Conservation (phyloP, 2,329 filamentous ascomycete species). For the Neonectria coccinea region DNA sequence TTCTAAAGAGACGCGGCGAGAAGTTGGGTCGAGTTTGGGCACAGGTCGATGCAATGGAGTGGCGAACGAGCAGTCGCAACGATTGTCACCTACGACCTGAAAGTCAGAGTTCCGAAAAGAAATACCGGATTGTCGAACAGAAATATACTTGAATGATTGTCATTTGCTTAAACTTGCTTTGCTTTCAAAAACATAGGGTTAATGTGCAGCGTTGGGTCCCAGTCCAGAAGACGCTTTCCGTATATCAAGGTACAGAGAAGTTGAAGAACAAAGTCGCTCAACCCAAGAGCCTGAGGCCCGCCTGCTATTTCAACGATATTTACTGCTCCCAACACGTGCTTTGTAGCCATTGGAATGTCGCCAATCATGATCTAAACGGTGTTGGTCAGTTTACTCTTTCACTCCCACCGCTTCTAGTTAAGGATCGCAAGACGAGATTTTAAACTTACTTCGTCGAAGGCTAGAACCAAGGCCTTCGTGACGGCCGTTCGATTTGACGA, state of each 20-base stretch:
- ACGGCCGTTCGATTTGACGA: slow-evolving; percentile 15
- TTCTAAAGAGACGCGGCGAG: no score
- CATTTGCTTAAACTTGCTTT: background rate
- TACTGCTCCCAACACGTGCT: slow-evolving; percentile 22
- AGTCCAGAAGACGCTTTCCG: slow-evolving; percentile 17
- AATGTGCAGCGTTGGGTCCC: background rate
- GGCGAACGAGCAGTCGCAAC: no score
- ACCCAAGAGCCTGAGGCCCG: slow-evolving; percentile 11
- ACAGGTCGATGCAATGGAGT: no score
- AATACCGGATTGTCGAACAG: no score
- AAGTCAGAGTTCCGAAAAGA: no score
- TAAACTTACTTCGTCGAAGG: slow-evolving; percentile 27
- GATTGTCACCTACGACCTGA: no score
- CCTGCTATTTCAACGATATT: slow-evolving; percentile 22
- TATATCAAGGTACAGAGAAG: slow-evolving; percentile 22
- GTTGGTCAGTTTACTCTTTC: background rate
- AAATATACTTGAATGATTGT: background rate
- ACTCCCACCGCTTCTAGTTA: accelerated
- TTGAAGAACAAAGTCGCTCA: slow-evolving; percentile 22
- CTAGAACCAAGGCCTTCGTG: slow-evolving; percentile 23
- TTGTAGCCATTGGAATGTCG: slow-evolving; percentile 23
- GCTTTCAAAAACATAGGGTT: slow-evolving; percentile 9
- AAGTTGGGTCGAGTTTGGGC: no score
- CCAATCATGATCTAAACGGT: slow-evolving; percentile 20
- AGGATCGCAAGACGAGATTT: background rate